Base-by-base conservation (phyloP, 192 early-diverging fungal species). In the Coemansia sp. region DNA sequence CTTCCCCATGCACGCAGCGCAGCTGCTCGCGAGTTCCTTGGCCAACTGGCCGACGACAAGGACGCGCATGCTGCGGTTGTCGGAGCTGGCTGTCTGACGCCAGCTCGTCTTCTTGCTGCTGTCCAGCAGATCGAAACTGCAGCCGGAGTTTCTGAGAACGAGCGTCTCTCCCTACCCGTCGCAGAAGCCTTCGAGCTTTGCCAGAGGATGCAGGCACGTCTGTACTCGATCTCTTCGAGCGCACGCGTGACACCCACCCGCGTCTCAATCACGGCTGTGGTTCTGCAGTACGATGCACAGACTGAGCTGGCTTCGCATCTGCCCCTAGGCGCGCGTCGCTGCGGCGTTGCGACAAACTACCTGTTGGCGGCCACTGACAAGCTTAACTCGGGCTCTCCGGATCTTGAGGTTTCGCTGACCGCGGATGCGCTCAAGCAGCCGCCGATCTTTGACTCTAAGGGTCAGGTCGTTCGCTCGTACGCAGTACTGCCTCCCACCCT, bases 181-280 rank as follows among this genome's bases (percentile, higher is more conserved):
- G 89, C 88, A 64, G 84, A 93, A 25, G 82, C 94, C 33, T 84
- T 98, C 48, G 91, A 96, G 72, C 85, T 91, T 12, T 84, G 95
- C 17, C 85, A 91, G 50, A 90, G 91, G 34, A 86, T 96, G 40
- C 89, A 90, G 66, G 86, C 92, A 18, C 92, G 97, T 18, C 94
- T 96, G 81, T 99, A 99, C 75, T 96, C 94, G 40, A 98, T 99
- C 48, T 96, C 94, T n/a, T 96, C 94, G 11, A 93, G 92, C 16
- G 82, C 92, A 50, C 90, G 88, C 61, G 87, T 88, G 32, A 72
- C 85, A 40, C 94, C 95, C 25, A 88, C 84, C n/a, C 71, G 76
- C 12, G 91, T 95, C 45, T 83, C 86, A 59, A 83, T 96, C 60
- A 99, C 97, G 18, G 94, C 94, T 6, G 91, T 97, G 40, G 90